Percentiles rank a stretch among this genome's conserved stretches.
These are phyloP conservation scores for Rosa multiflora DNA, from an alignment of 306 rosid species.

Conservation along the genomic window DNA sequence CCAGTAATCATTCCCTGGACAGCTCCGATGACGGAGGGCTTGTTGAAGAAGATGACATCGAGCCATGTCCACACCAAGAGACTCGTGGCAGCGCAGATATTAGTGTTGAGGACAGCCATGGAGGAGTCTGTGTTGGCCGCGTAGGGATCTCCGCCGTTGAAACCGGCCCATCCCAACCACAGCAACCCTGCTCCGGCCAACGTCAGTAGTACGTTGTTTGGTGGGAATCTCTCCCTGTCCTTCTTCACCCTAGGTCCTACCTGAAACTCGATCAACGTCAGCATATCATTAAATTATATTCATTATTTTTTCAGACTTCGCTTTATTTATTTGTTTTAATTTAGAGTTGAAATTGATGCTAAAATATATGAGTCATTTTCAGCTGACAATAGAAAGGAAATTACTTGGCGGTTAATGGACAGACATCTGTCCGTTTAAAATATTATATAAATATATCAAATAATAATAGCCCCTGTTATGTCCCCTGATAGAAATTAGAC, in stretches of 20 bases:
- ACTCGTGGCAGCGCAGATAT: constrained; percentile 73
- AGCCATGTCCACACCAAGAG: constrained; percentile 65
- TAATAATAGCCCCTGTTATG: no score
- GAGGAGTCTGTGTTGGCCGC: constrained; percentile 64
- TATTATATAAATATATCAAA: no score
- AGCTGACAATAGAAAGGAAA: not conserved
- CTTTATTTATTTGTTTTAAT: not conserved
- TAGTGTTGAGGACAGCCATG: constrained; percentile 70
- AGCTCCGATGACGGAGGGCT: constrained; percentile 79
- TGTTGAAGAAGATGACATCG: constrained; percentile 62
- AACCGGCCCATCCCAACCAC: constrained; percentile 83
- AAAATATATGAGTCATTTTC: not conserved
- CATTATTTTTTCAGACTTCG: not conserved
- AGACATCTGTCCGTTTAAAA: no score
- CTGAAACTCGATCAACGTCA: constrained; percentile 19
- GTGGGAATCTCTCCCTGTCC: constrained; percentile 73
- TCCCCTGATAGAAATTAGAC: not conserved
- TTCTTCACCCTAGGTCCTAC: constrained; percentile 59
- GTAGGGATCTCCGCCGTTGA: constrained; percentile 79
- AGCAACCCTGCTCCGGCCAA: constrained; percentile 67
- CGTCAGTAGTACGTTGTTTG: constrained; percentile 62
- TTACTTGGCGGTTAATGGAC: no score
- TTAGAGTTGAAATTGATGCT: not conserved
- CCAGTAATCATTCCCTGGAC: constrained; percentile 86
- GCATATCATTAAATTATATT: no score